Evolutionary conservation across 2,329 filamentous ascomycete genomes (phyloP), one percentile per base, ranked within the genome.

Genomic region (Hypoxylon sp.): DNA sequence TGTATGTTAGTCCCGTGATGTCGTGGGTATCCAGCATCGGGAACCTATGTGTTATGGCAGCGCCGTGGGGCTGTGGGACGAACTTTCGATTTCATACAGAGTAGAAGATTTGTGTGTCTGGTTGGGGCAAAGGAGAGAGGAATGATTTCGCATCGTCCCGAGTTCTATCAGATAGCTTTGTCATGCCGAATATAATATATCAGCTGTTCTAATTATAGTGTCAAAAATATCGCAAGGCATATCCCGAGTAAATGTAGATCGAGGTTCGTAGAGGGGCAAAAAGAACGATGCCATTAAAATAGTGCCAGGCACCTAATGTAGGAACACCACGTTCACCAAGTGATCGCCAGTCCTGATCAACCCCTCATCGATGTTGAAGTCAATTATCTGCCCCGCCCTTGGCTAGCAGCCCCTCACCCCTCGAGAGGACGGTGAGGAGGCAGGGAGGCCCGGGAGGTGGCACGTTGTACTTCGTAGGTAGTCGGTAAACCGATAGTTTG

Each of bases 341-440:
- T 39, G 34, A 39, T n/a, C 34, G 34, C 34, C 34, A 39, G 32
- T 15, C 13, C 32, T 6, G 32, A 15, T 39, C 34, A 39, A 8
- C 17, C 37, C 37, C 37, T 20, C 37, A 41, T 41, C 37, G n/a
- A 41, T 19, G n/a, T 19, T 41, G 17, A 41, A 47, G 20, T 28
- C 24, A 47, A 47, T 47, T n/a, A 6, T 24, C 43, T 41, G 37
- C 37, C 37, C 37, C 37, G 17, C 37, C 30, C 17, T 13, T 55
- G 59, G 62, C 37, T 65, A 37, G 55, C 61, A 62, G 62, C 65
- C 65, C 65, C 65, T 68, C 65, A 65, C 53, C 50, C 34, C n/a
- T 44, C 30, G 26, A 48, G 34, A 53, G 48, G 46, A 54, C 62
- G 56, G 64, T 60, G 56, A 66, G 56, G 63, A 66, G 56, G 63